Base-by-base conservation (phyloP, 192 early-diverging fungal genomes). In the Podila minutissima region DNA sequence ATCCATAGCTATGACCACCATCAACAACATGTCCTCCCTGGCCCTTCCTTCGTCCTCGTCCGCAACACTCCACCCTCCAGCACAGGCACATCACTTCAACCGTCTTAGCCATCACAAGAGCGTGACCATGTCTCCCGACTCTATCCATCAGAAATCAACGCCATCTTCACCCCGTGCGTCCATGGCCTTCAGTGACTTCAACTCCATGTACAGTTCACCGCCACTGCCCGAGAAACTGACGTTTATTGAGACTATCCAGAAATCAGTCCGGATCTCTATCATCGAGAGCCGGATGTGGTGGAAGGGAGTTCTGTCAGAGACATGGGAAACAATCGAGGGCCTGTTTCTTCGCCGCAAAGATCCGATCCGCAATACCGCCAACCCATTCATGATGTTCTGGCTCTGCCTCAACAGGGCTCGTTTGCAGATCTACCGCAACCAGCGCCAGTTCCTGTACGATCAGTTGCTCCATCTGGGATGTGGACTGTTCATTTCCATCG, bases 381-480 rank as follows among this genome's bases (percentile, higher is more conserved):
- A 83, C 28, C 35, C 66, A 2, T 78, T 88, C n/a, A 65, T 62
- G 62, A 82, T 86, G 61, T 90, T 90, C 55, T 82, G 63, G 66
- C 79, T 89, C 26, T 88, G 84, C 46, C 76, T 86, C 26, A 67
- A 62, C 20, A 83, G 71, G 28, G 72, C 74, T 6, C 79, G 82
- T 20, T 65, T 83, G 13, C 90, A 92, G 66, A 71, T 89, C 32
- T 92, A 90, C 69, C 74, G 88, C 20, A 86, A 71, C 59, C 73
- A 67, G 20, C 53, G 66, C 1, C 63, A 72, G 48, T 86, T 90
- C 62, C 59, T 90, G 28, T 83, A 86, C 59, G 91, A 92, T 53
- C 83, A 87, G 50, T 41, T 89, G 2, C 55, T 92, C 4, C 87
- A 92, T 69, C 69, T 92, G 29, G 79, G 79, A 31, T 88, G 86